Base-by-base conservation (phyloP, 805 yeast genomes). In the Candida ponderosae region DNA sequence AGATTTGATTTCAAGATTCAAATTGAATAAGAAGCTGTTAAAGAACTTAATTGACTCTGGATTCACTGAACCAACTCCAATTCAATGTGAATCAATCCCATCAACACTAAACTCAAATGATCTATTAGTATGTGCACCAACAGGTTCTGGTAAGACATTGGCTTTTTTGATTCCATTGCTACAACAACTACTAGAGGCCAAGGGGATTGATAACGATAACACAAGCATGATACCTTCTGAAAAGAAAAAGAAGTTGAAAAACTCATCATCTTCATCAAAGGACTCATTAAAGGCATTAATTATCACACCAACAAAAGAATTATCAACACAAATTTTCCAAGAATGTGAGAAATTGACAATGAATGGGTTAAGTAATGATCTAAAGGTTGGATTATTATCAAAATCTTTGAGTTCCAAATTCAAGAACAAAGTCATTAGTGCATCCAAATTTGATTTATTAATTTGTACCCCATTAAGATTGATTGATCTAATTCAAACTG, bases 121-220 rank as follows among this genome's bases (percentile, higher is more conserved):
- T 54, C 56, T 93, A 26, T 66, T 93, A 31, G 95, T 95, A 1
- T 86, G 96, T 68, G 97, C 97, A 0, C 97, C 97, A 33, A 93
- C 98, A 1, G 98, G 98, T 49, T 87, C 97, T 5, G 98, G 98
- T 68, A 93, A 93, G 57, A 93, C 98, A 0, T 66, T 93, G 34
- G 95, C 97, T 23, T 93, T 83, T 54, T 63, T 85, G 39, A 74
- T 88, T 15, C 98, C 99, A 4, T 50, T 90, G 48, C 60, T 93
- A 17, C 93, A 85, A 32, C 62, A 63, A 40, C 56, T 72, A 4
- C 51, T 62, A 14, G n/a, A 24, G 14, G 14, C 6, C 14, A 24
- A 24, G 13, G 28, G 28, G 11, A 24, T 24, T 3, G 42, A 46
- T 20, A 48, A 51, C 23, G 46, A 47, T 16, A 48, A 57, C 18